phyloP scores from a whole-genome alignment of 305 asterid genomes.

The Fraxinus ornus region DNA sequence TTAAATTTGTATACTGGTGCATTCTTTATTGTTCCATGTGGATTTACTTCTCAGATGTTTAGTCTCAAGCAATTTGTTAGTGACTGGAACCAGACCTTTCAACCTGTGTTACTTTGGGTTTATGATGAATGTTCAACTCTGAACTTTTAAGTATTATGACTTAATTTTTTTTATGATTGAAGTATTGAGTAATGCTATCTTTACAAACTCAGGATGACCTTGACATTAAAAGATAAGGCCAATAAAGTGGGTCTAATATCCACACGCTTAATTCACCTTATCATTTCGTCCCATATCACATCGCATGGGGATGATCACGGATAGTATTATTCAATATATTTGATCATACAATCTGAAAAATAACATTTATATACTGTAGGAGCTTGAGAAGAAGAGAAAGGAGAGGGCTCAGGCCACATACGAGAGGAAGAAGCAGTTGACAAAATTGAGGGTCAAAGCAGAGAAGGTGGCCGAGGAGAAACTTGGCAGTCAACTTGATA shows the following conservation, averaged over 20 bases:
- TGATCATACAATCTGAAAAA: too few species aligned
- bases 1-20: not conserved
- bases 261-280: not conserved
- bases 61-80: not conserved
- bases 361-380: conserved; percentile 34
- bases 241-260: not conserved
- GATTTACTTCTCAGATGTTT: not conserved
- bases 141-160: not conserved
- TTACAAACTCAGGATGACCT: not conserved
- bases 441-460: conserved; percentile 66
- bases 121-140: not conserved
- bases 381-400: conserved; percentile 88
- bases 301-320: not conserved
- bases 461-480: conserved; percentile 75
- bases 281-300: not conserved
- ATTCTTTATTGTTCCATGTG: not conserved
- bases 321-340: not conserved
- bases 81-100: not conserved
- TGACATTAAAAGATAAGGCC: not conserved
- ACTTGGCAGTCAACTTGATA: conserved; percentile 68
- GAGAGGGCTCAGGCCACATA: conserved; percentile 71
- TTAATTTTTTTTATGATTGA: not conserved
- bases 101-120: not conserved
- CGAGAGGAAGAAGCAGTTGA: conserved; percentile 78
- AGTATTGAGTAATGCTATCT: not conserved